A percentile compares a stretch with the other conserved stretches of the same genome.
These are phyloP conservation scores for Cynara cardunculus DNA, from an alignment of 129 eudicot genomes.

Conservation along the genomic window DNA sequence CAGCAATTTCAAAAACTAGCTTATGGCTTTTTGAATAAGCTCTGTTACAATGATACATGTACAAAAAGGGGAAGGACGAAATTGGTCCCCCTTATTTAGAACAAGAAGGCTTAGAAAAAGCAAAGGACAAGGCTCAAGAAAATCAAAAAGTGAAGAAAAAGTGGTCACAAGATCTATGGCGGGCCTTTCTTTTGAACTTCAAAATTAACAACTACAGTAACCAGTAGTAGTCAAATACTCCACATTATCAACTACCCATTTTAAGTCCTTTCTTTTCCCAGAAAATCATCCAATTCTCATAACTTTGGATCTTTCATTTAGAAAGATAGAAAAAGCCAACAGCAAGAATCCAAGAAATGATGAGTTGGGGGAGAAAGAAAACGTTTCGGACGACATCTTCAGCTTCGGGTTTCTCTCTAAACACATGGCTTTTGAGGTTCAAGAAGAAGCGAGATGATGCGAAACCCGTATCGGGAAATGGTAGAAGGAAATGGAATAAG, in stretches of 20 bases:
- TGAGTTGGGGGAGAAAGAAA: slow-evolving; percentile 29
- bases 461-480: slow-evolving; percentile 8
- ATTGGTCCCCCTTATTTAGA: slow-evolving; percentile 38
- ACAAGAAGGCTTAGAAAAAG: slow-evolving; percentile 38
- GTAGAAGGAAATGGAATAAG: background rate
- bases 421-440: slow-evolving; percentile 50
- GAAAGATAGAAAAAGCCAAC: background rate
- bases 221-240: slow-evolving; percentile 25
- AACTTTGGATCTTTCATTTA: slow-evolving; percentile 16
- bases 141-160: slow-evolving; percentile 51
- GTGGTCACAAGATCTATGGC: slow-evolving; percentile 80
- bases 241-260: slow-evolving; percentile 23
- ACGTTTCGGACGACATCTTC: slow-evolving; percentile 23
- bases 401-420: slow-evolving; percentile 33
- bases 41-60: background rate
- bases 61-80: slow-evolving; percentile 20
- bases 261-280: background rate
- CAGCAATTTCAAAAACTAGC: no score
- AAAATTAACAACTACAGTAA: slow-evolving; percentile 15
- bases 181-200: slow-evolving; percentile 86
- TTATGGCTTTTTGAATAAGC: no score
- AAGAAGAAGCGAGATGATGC: slow-evolving; percentile 31
- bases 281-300: background rate
- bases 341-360: slow-evolving; percentile 11
- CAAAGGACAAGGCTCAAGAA: slow-evolving; percentile 39